Evolutionary conservation across 106 monocot species (phyloP), one percentile per base, ranked within the genome.

Genomic region (Vanilla planifolia): DNA sequence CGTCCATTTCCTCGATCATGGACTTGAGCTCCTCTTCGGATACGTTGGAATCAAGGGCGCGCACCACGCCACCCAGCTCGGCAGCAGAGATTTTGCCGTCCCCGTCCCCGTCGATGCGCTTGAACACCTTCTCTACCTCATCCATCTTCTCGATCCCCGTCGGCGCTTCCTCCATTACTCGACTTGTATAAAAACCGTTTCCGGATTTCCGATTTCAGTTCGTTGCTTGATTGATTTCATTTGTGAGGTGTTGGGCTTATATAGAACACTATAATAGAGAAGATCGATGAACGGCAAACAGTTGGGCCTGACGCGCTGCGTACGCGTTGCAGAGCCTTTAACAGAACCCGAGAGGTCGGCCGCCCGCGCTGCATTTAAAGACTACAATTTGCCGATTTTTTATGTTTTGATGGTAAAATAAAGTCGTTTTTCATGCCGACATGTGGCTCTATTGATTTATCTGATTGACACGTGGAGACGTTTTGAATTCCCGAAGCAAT

Each of bases 1-100:
- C 11, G 66, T 87, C 86, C 59, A 75, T 71, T 56, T 75, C 81
- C 16, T 64, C 26, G 69, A 87, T 87, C 81, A 85, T 85, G 33
- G 20, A 56, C 7, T 36, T 43, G 5, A 75, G 33, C 40, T 78
- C 68, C 16, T 60, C 66, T 36, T 66, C 69, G 8, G 71, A 60
- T 15, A 57, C 65, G 3, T 55, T 8, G 40, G 65, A 15, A 7
- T 72, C 75, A 57, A 87, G 75, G 57, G 51, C 39, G 21, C 44
- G 60, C 36, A 86, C 59, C 24, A 71, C 43, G 10, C 28, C 52
- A 15, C 43, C 52, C 7, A 86, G 77, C 71, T 86, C 86, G 3
- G 69, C 32, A 3, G 77, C 26, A 6, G 86, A 75, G 67, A 86
- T 86, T 67, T 59, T 66, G 34, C 80, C 80, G 68, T 86, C 86